These are phyloP conservation scores for Notholithocarpus densiflorus DNA, from an alignment of 306 rosid genomes.

Conservation along the genomic window DNA sequence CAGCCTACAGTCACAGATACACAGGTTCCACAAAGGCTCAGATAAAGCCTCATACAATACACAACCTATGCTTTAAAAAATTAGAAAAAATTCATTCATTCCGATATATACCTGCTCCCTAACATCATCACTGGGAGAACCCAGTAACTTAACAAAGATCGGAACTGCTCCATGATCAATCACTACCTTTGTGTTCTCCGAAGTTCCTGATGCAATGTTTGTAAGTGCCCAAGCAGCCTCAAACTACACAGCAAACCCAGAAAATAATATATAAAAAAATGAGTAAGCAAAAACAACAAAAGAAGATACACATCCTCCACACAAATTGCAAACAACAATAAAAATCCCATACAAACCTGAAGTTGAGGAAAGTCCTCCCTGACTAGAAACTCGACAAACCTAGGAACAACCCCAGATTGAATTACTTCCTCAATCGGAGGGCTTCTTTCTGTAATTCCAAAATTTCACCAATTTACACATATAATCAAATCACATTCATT, in stretches of 20 bases:
- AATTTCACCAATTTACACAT: background rate
- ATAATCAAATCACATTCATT: background rate
- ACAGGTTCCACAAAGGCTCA: background rate
- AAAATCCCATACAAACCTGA: constrained; percentile 45
- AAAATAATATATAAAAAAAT: background rate
- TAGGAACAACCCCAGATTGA: constrained; percentile 87
- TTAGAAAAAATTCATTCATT: background rate
- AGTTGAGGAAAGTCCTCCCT: constrained; percentile 90
- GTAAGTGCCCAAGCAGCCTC: constrained; percentile 99
- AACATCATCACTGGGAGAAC: constrained; percentile 90
- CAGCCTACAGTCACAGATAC: constrained; percentile 52
- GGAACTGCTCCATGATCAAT: constrained; percentile 95
- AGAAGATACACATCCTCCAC: background rate
- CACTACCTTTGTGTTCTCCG: constrained; percentile 87
- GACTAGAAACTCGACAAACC: constrained; percentile 75
- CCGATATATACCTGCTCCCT: constrained; percentile 72
- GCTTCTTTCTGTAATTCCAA: constrained; percentile 54
- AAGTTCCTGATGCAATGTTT: constrained; percentile 90
- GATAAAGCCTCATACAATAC: background rate
- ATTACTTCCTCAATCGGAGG: constrained; percentile 96
- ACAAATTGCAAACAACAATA: background rate
- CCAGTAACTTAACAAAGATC: constrained; percentile 79
- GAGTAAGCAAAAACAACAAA: constrained; percentile 4
- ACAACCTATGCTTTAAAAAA: background rate
- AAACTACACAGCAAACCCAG: constrained; percentile 42